Conservation (phyloP, 352 stramenopile species). For the Globisporangium splendens region DNA sequence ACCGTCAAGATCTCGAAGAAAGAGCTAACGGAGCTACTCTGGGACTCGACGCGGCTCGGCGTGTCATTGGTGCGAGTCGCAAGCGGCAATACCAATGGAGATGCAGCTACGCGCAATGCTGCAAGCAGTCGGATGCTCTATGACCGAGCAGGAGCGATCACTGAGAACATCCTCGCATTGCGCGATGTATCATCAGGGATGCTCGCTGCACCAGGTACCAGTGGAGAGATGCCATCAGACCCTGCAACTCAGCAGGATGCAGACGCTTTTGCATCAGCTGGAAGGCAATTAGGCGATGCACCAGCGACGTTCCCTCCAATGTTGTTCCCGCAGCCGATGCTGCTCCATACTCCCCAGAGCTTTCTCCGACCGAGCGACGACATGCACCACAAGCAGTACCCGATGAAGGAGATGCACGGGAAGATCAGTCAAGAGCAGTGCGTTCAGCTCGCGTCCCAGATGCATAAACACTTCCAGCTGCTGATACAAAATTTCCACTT, state of each 20-base stretch:
- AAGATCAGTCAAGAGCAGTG: conserved; percentile 65
- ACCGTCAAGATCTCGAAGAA: conserved; percentile 68
- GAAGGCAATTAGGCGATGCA: too few relatives aligned
- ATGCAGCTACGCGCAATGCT: not conserved
- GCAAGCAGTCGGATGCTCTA: not conserved
- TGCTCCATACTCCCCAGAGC: not conserved
- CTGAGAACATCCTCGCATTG: not conserved
- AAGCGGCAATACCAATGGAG: not conserved
- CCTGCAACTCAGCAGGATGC: too few relatives aligned
- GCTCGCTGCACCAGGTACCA: too few relatives aligned
- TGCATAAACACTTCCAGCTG: conserved; percentile 87
- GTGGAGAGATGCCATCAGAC: too few relatives aligned
- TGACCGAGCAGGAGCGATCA: conserved; percentile 1
- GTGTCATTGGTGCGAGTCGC: conserved; percentile 20
- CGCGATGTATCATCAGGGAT: not conserved
- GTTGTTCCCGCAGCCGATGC: not conserved
- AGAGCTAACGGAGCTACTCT: conserved; percentile 75
- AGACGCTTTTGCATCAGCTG: too few relatives aligned
- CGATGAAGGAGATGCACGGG: conserved; percentile 21
- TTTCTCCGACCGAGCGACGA: conserved; percentile 1
- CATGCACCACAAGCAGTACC: not conserved
- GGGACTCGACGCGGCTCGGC: conserved; percentile 73
- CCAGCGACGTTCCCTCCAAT: not conserved
- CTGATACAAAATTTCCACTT: conserved; percentile 72
- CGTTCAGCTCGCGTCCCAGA: conserved; percentile 80